Base-by-base conservation (phyloP, 139 green algal genomes). In the Axilococcus clingmanii region DNA sequence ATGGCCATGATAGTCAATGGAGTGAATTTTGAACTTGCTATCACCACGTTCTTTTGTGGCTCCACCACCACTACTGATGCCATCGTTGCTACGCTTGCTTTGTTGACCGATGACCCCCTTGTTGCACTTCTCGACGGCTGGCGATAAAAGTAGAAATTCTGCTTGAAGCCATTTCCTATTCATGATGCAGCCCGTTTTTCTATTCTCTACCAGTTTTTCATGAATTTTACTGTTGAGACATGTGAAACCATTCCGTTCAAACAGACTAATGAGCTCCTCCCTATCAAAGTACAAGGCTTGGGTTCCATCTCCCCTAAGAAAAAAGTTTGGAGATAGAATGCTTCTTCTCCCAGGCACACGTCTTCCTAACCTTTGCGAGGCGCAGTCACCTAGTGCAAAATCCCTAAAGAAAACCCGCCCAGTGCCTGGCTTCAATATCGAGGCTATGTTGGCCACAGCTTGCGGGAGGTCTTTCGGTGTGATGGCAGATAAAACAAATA, bases 401-500 rank as follows among this genome's bases (percentile, higher is more conserved):
- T 86, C 79, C 34, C 85, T 41, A 58, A 94, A 84, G 15, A 89
- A 59, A 19, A 94, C 47, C 24, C 57, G 48, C 4, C 81, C 85
- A 1, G 23, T 49, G 4, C 85, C 76, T 0, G 68, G 63, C 48
- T 48, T 3, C 31, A 40, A 12, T 19, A n/a, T 23, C 7, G n/a
- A 6, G 7, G 28, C 40, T 20, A 65, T 42, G 14, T 52, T 65
- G 30, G 17, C 24, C 20, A 65, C n/a, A 23, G 55, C 55, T 44
- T 45, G 8, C 27, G 37, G 52, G 80, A 93, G 87, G 6, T 63
- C 71, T 15, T 75, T 62, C 0, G 82, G 86, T 8, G 74, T 59
- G 5, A 98, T 83, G 1, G 91, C 91, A 0, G 83, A 95, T 37
- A 98, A 70, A 25, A 95, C 84, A 69, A 98, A 98, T 1, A 97